phyloP scores from a whole-genome alignment of 75 land plant species.

The Picea sitchensis region DNA sequence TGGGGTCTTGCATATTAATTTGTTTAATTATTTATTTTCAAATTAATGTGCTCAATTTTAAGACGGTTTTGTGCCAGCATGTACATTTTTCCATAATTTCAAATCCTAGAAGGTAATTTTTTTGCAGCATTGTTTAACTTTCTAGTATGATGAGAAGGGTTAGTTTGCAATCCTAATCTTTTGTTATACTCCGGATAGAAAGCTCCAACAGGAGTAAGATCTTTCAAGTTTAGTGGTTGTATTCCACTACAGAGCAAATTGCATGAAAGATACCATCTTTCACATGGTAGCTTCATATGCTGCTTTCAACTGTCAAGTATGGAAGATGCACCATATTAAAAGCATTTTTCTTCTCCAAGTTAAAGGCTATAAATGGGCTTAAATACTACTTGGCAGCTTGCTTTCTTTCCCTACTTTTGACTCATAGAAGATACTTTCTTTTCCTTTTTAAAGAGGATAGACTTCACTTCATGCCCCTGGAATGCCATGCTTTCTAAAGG shows the following conservation, averaged over 20 bases:
- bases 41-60: neutral
- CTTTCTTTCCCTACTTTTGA: too few relatives aligned
- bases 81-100: slow-evolving; percentile 3
- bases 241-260: neutral
- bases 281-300: neutral
- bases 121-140: neutral
- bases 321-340: neutral
- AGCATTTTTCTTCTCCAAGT: neutral
- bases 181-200: neutral
- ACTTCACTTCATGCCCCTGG: too few relatives aligned
- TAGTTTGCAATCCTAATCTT: neutral
- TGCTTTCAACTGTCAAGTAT: neutral
- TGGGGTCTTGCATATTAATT: neutral
- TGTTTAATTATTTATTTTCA: neutral
- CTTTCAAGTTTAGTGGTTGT: neutral
- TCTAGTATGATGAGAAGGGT: neutral
- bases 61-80: neutral
- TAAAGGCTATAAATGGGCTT: too few relatives aligned
- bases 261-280: neutral
- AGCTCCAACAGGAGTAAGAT: neutral
- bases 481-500: too few relatives aligned
- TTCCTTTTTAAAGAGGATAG: too few relatives aligned
- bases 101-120: neutral
- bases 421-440: too few relatives aligned
- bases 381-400: too few relatives aligned